Evolutionary conservation across 495 filamentous ascomycete species (phyloP).

Genomic region (Lasiosphaeria hispida): DNA sequence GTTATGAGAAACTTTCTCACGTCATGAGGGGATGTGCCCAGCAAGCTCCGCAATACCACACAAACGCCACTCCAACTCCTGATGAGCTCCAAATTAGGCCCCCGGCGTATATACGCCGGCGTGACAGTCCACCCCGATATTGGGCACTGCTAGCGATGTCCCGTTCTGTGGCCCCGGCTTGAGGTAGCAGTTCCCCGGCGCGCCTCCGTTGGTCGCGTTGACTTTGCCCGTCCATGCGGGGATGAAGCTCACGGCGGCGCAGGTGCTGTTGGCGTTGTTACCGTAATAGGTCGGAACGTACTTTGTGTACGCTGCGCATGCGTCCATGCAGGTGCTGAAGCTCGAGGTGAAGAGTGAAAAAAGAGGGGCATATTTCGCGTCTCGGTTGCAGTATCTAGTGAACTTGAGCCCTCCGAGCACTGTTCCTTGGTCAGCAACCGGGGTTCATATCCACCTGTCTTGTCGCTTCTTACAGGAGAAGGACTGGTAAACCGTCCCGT

Average conservation of each 20-base stretch:
- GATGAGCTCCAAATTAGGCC: neutral
- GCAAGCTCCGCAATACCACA: neutral
- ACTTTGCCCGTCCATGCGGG: constrained; percentile 41
- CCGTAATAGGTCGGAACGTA: constrained; percentile 32
- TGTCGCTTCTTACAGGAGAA: constrained; percentile 18
- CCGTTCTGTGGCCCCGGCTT: constrained; percentile 40
- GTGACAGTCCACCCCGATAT: constrained; percentile 28
- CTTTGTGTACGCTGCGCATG: constrained; percentile 41
- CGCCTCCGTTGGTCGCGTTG: constrained; percentile 23
- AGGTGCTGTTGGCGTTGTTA: constrained; percentile 32
- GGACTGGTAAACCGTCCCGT: constrained; percentile 29
- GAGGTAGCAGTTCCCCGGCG: constrained; percentile 48
- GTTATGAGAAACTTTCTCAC: neutral
- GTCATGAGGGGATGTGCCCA: too few species aligned
- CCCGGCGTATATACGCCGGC: constrained; percentile 19
- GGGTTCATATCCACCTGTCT: neutral
- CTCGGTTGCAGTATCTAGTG: constrained; percentile 41
- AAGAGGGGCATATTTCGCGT: constrained; percentile 32
- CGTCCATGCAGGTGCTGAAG: constrained; percentile 48
- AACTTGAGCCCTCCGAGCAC: constrained; percentile 34
- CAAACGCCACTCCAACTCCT: neutral
- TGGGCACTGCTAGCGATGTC: constrained; percentile 27
- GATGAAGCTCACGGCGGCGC: constrained; percentile 43
- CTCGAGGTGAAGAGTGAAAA: constrained; percentile 38
- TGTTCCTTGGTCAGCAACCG: constrained; percentile 13